phyloP scores from a whole-genome alignment of 805 yeast genomes.

The Jamesozyma jinghongensis region DNA sequence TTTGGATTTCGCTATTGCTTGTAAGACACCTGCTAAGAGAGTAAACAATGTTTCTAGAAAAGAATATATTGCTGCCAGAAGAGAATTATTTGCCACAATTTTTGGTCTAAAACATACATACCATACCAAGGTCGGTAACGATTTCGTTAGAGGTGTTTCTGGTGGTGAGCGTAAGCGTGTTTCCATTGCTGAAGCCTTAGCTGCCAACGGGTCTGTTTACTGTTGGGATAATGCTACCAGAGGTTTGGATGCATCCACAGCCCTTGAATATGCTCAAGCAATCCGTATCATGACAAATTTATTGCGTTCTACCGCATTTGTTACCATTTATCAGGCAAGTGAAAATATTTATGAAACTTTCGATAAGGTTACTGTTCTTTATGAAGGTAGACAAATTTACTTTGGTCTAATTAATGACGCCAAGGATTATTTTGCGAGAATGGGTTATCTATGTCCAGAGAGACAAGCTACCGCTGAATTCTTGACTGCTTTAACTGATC shows the following conservation, averaged over 20 bases:
- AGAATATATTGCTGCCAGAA: slow-evolving; percentile 38
- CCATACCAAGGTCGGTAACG: slow-evolving; percentile 48
- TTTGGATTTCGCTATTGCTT: slow-evolving; percentile 56
- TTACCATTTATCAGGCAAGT: slow-evolving; percentile 53
- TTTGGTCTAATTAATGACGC: slow-evolving; percentile 45
- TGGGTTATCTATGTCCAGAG: slow-evolving; percentile 51
- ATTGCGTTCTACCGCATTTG: slow-evolving; percentile 43
- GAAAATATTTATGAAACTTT: slow-evolving; percentile 46
- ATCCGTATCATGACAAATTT: slow-evolving; percentile 47
- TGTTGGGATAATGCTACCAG: slow-evolving; percentile 73
- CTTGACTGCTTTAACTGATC: slow-evolving; percentile 52
- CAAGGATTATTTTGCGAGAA: slow-evolving; percentile 40
- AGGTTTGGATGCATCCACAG: slow-evolving; percentile 67
- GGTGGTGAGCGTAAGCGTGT: slow-evolving; percentile 87
- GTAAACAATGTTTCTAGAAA: slow-evolving; percentile 38
- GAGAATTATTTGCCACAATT: slow-evolving; percentile 32
- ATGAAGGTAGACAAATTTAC: slow-evolving; percentile 46
- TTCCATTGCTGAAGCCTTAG: slow-evolving; percentile 68
- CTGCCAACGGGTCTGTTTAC: slow-evolving; percentile 46
- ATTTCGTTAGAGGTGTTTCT: slow-evolving; percentile 60
- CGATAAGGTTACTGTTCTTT: slow-evolving; percentile 45
- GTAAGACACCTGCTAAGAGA: slow-evolving; percentile 54
- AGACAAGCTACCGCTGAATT: slow-evolving; percentile 57
- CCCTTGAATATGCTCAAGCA: slow-evolving; percentile 55
- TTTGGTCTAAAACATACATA: slow-evolving; percentile 50